Evolutionary conservation across 352 stramenopile species (phyloP).

Genomic region (Phytophthora sp.): DNA sequence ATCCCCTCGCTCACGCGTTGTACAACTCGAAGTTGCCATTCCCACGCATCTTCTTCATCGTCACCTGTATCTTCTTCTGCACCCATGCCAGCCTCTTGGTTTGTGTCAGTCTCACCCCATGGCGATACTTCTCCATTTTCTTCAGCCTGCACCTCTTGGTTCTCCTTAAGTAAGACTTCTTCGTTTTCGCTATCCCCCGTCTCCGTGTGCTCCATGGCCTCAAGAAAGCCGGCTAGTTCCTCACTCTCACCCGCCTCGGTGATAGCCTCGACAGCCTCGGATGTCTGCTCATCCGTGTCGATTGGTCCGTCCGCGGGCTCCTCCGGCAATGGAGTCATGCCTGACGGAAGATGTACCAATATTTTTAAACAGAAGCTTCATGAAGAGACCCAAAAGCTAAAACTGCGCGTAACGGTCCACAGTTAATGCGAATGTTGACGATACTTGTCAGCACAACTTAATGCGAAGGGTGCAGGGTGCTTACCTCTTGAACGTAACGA

Average conservation of each 20-base stretch:
- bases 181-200: neutral
- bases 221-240: too few species aligned
- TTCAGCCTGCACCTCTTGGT: neutral
- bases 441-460: too few species aligned
- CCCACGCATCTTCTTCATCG: conserved; percentile 23
- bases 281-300: neutral
- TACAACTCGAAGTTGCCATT: conserved; percentile 60
- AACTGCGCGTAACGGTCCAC: conserved; percentile 20
- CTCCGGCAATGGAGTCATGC: conserved; percentile 17
- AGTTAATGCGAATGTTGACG: too few species aligned
- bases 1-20: conserved; percentile 55
- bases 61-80: conserved; percentile 7
- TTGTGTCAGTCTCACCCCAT: conserved; percentile 15
- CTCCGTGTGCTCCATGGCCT: too few species aligned
- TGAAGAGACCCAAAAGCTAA: conserved; percentile 2
- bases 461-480: neutral
- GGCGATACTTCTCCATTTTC: conserved; percentile 1
- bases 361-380: conserved; percentile 6
- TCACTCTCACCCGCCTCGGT: neutral
- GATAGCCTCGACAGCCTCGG: neutral
- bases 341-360: neutral
- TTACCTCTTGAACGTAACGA: neutral
- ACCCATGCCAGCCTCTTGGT: neutral
- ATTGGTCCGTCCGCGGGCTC: conserved; percentile 1
- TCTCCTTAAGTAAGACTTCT: neutral